Base-by-base conservation (phyloP, 2,329 filamentous ascomycete species). In the Cordyceps farinosa region DNA sequence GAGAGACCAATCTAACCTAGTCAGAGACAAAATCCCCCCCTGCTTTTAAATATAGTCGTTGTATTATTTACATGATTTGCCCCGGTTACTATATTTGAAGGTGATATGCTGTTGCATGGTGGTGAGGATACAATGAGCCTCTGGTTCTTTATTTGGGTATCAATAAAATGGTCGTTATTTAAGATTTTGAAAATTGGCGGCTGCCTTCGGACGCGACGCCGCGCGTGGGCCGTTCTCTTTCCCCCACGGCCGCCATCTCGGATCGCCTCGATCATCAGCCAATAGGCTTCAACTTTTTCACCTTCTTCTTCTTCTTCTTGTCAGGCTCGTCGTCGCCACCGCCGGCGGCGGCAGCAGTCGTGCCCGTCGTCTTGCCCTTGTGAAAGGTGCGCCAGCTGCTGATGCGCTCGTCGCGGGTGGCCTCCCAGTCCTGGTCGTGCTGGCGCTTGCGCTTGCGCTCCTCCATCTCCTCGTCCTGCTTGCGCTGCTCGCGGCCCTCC, bases 381-480 rank as follows among this genome's bases (percentile, higher is more conserved):
- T 95, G 88, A 72, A 96, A 99, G 68, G 92, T 86, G 63, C 95
- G 86, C 95, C 95, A 99, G 75, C 90, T 97, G 67, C 88, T 91
- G 76, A 99, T 98, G 67, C 95, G 85, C 78, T 92, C 85, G 65
- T 99, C 95, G 53, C 95, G 82, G 32, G 90, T 96, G 72, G 91
- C 88, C 80, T 99, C 95, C 95, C 95, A 99, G 66, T 93, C 90
- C 78, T 95, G 87, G 68, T 98, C 92, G 75, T 95, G 91, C 73
- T 98, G 92, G 65, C 95, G 84, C 84, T 94, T 94, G 69, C 90
- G 84, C 79, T 93, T 94, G 70, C 91, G 81, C 69, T 84, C 85
- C 70, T 94, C 92, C 10, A 90, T 66, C 78, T 97, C 94, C 69
- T 92, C 90, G 29, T 99, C 95, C 70, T 88, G 88, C 74, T 90